Evolutionary conservation across 768 basidiomycete genomes (phyloP).

Genomic region (Agaricus blazei): DNA sequence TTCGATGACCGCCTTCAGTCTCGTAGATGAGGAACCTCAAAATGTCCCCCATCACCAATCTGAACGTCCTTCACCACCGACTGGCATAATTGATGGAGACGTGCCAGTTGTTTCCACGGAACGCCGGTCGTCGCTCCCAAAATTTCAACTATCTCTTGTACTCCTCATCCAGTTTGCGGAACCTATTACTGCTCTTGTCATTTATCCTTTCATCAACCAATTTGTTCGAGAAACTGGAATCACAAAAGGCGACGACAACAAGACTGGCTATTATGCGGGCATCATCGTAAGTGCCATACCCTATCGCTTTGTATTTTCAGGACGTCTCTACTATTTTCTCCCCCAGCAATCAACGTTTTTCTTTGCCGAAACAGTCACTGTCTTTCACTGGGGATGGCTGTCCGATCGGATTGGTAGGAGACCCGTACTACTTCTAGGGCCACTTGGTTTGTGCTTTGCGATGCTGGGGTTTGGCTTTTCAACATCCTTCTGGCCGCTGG

Average conservation of each 20-base stretch:
- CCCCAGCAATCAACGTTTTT: slow-evolving; percentile 40
- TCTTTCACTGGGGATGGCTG: slow-evolving; percentile 39
- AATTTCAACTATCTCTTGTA: slow-evolving; percentile 33
- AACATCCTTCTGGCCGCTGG: slow-evolving; percentile 29
- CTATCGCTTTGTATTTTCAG: not conserved
- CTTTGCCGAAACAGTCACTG: slow-evolving; percentile 35
- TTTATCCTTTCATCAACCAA: slow-evolving; percentile 43
- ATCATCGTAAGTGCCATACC: slow-evolving; percentile 29
- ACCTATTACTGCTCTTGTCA: slow-evolving; percentile 37
- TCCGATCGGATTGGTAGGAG: slow-evolving; percentile 42
- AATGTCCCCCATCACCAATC: too few species aligned
- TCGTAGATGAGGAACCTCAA: too few species aligned
- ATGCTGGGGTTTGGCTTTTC: slow-evolving; percentile 40
- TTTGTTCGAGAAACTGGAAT: slow-evolving; percentile 39
- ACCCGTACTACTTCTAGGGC: slow-evolving; percentile 39
- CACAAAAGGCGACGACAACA: slow-evolving; percentile 37
- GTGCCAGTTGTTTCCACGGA: not conserved
- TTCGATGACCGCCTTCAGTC: too few species aligned
- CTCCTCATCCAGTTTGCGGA: slow-evolving; percentile 38
- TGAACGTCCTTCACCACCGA: not conserved
- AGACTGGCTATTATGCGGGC: slow-evolving; percentile 45
- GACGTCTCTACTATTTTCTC: not conserved
- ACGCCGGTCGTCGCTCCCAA: slow-evolving; percentile 32
- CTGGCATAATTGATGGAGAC: not conserved
- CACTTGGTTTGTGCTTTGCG: slow-evolving; percentile 33